These are phyloP conservation scores for Nidularia pulvinata DNA, from an alignment of 768 basidiomycete species.

Conservation along the genomic window DNA sequence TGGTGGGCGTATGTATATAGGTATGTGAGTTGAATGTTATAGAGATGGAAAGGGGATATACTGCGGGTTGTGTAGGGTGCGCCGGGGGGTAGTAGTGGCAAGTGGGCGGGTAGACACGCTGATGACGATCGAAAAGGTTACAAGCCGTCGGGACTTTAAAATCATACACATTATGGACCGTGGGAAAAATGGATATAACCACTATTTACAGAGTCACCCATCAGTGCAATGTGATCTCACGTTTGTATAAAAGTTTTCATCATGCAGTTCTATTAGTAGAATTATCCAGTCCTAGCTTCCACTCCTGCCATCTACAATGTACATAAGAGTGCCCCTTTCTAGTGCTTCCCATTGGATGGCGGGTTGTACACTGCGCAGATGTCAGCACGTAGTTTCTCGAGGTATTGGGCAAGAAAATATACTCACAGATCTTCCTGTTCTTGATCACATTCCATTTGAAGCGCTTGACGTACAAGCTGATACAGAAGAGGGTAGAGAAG, in stretches of 20 bases:
- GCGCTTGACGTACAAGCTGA: slow-evolving; percentile 90
- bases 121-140: too few relatives aligned
- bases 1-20: slow-evolving; percentile 14
- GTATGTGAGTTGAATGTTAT: too few relatives aligned
- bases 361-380: slow-evolving; percentile 54
- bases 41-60: too few relatives aligned
- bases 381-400: too few relatives aligned
- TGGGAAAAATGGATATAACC: too few relatives aligned
- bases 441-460: slow-evolving; percentile 95
- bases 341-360: slow-evolving; percentile 55
- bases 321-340: slow-evolving; percentile 25
- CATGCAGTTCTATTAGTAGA: slow-evolving; percentile 1
- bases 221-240: not conserved
- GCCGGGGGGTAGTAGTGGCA: too few relatives aligned
- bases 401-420: not conserved
- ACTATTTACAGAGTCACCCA: too few relatives aligned
- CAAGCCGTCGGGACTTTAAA: too few relatives aligned
- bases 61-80: too few relatives aligned
- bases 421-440: slow-evolving; percentile 89
- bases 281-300: not conserved
- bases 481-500: slow-evolving; percentile 79
- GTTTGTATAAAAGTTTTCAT: not conserved
- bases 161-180: too few relatives aligned
- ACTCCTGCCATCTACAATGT: slow-evolving; percentile 11
- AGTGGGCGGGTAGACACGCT: too few relatives aligned